Evolutionary conservation across 1,284 basidiomycete species (phyloP).

Genomic region (Trichosporon asahii): DNA sequence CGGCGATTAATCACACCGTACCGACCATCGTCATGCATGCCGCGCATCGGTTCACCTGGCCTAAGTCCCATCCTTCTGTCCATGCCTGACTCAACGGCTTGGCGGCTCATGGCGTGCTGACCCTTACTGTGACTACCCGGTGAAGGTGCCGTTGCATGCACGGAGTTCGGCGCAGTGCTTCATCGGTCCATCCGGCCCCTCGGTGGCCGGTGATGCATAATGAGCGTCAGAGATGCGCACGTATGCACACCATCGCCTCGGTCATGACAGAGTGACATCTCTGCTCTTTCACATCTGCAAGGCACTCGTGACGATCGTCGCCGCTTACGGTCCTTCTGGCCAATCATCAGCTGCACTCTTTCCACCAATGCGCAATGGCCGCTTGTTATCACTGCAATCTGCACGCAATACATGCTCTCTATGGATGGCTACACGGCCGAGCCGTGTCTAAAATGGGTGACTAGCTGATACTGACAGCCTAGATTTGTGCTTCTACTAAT

Average conservation of each 20-base stretch:
- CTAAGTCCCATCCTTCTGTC: not conserved
- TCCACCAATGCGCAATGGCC: not conserved
- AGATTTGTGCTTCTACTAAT: not conserved
- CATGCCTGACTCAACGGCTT: not conserved
- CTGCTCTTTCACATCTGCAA: not conserved
- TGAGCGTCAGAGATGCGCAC: not conserved
- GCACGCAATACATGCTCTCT: constrained; percentile 18
- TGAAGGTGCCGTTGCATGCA: not conserved
- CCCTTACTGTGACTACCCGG: not conserved
- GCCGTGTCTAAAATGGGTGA: constrained; percentile 10
- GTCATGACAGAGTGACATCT: not conserved
- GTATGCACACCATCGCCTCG: not conserved
- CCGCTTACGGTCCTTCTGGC: not conserved
- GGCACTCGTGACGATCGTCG: not conserved
- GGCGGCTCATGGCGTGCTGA: not conserved
- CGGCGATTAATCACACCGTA: not conserved
- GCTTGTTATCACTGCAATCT: not conserved
- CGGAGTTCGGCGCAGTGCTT: not conserved
- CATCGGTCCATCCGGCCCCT: not conserved
- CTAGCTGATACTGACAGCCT: not conserved
- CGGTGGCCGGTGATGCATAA: not conserved
- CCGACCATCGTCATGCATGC: not conserved
- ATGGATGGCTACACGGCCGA: not conserved
- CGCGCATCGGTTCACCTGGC: not conserved
- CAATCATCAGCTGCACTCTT: not conserved